phyloP scores from a whole-genome alignment of 1,284 basidiomycete species.

The Puccinia triticina region DNA sequence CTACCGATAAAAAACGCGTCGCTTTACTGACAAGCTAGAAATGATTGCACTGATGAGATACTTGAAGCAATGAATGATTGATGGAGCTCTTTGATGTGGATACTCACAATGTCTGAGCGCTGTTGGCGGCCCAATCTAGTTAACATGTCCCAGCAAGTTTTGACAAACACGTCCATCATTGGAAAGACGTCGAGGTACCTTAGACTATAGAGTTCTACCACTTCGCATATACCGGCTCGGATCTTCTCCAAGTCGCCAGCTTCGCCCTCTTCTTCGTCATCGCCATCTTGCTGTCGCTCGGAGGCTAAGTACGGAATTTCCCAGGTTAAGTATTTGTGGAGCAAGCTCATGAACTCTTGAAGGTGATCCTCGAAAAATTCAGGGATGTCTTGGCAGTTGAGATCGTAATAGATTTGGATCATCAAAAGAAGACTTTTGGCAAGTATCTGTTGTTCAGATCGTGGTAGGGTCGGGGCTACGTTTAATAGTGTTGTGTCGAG shows the following conservation, averaged over 20 bases:
- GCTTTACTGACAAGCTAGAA: constrained; percentile 83
- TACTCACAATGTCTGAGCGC: constrained; percentile 76
- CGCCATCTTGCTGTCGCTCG: constrained; percentile 27
- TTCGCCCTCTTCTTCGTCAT: constrained; percentile 76
- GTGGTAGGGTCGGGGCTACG: constrained; percentile 59
- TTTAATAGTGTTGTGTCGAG: constrained; percentile 51
- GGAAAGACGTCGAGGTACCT: constrained; percentile 83
- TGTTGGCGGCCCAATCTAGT: constrained; percentile 73
- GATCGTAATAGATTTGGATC: constrained; percentile 87
- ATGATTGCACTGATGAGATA: constrained; percentile 1
- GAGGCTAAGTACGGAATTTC: constrained; percentile 39
- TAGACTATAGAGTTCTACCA: constrained; percentile 88
- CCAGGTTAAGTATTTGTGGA: constrained; percentile 55
- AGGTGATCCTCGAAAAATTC: constrained; percentile 91
- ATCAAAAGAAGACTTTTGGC: constrained; percentile 77
- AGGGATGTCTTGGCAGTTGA: constrained; percentile 92
- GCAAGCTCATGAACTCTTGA: constrained; percentile 58
- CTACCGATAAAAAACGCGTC: constrained; percentile 85
- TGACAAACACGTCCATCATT: constrained; percentile 68
- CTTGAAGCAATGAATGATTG: not conserved
- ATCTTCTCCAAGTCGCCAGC: constrained; percentile 83
- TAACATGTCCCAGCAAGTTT: constrained; percentile 86
- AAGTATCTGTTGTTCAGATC: constrained; percentile 62
- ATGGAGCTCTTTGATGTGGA: not conserved
- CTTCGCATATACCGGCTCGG: constrained; percentile 86